Conservation (phyloP, 805 yeast genomes). For the Sugiyamaella chiloensis region DNA sequence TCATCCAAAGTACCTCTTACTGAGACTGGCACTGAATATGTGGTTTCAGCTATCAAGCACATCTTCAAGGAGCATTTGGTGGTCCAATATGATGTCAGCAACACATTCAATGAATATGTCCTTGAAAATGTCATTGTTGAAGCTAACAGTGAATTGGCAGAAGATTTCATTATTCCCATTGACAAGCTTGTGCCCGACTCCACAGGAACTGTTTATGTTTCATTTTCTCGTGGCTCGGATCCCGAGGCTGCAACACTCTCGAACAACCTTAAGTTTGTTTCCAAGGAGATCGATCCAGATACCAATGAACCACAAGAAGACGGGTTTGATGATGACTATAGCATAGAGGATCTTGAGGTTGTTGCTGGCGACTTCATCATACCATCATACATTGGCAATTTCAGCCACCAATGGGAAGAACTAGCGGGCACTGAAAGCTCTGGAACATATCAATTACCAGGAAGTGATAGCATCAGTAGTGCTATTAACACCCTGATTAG, state of each 20-base stretch:
- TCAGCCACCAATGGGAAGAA: conserved; percentile 70
- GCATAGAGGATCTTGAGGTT: conserved; percentile 73
- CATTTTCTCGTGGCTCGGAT: conserved; percentile 50
- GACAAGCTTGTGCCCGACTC: conserved; percentile 68
- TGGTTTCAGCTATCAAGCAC: conserved; percentile 80
- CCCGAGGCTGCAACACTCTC: conserved; percentile 48
- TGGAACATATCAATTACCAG: conserved; percentile 64
- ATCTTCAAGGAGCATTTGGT: conserved; percentile 70
- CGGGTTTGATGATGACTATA: conserved; percentile 92
- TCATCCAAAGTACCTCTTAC: conserved; percentile 67
- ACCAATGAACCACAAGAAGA: conserved; percentile 61
- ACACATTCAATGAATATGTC: conserved; percentile 76
- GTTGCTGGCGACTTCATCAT: conserved; percentile 76
- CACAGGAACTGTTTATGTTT: conserved; percentile 73
- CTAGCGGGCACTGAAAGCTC: conserved; percentile 52
- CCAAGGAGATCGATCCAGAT: conserved; percentile 74
- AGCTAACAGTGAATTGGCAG: conserved; percentile 39
- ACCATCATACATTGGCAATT: conserved; percentile 76
- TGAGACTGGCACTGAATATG: conserved; percentile 90
- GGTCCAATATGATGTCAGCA: conserved; percentile 77
- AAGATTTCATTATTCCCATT: conserved; percentile 70
- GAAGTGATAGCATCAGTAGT: conserved; percentile 46
- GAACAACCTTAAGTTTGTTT: conserved; percentile 67
- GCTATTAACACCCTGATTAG: conserved; percentile 53
- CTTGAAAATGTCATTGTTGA: conserved; percentile 70